Evolutionary conservation across 768 basidiomycete genomes (phyloP), one percentile per base, ranked within the genome.

Genomic region (Calvatia gigantea): DNA sequence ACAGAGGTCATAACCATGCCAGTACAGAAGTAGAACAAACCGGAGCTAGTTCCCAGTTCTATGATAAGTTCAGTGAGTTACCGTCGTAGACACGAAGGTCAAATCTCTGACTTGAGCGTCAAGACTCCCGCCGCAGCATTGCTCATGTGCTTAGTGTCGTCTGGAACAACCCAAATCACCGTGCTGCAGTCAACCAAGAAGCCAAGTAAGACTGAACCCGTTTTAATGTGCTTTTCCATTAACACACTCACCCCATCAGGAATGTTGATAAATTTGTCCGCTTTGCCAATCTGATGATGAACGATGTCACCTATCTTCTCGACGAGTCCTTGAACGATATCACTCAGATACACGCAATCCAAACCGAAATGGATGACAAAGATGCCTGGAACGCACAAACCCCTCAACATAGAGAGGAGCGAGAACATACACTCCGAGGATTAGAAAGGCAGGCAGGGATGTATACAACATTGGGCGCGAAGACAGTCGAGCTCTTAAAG

Each of bases 211-310:
- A 62, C 6, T 27, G n/a, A 5, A 46, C n/a, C 6, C 31, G 23
- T 21, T 43, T 14, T 17, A 17, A 43, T 4, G 33, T 11, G 2
- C 29, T 28, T 23, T 50, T 46, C 23, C 19, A 37, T 33, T 46
- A 25, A 60, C 35, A n/a, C n/a, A n/a, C n/a, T 55, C 19, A 21
- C n/a, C 51, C 44, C 42, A 47, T 17, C 57, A 95, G 91, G 60
- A 84, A 93, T 65, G 86, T 91, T 45, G 93, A 97, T 62, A 89
- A 91, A 70, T 98, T 98, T 68, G 87, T 98, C 51, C 86, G 87
- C 54, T 98, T 99, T 69, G 82, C 95, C 73, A 98, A 99, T 73
- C 77, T 98, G 63, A 90, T 98, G 84, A 97, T 98, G 76, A 98
- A 97, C 79, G 97, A 99, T 64, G 94, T 96, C 52, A 98, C 96